These are phyloP conservation scores for Striga hermonthica DNA, from an alignment of 305 asterid species.

Conservation along the genomic window DNA sequence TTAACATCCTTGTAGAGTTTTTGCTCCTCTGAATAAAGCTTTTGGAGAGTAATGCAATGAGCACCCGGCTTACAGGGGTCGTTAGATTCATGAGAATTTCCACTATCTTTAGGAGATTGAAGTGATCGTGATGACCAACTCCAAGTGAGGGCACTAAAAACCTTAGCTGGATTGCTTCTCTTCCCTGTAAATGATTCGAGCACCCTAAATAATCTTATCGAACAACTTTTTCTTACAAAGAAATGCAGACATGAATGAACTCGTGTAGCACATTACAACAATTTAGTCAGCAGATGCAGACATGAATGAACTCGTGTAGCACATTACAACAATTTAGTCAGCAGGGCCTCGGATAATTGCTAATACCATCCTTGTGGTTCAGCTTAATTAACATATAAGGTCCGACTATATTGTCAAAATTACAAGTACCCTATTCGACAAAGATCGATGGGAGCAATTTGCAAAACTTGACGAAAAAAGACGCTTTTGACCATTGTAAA, in stretches of 20 bases:
- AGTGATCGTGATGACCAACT: slow-evolving; percentile 67
- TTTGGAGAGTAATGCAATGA: slow-evolving; percentile 66
- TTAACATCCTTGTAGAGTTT: slow-evolving; percentile 71
- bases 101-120: slow-evolving; percentile 43
- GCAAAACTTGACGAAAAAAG: too few relatives aligned
- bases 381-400: too few relatives aligned
- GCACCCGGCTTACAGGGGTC: slow-evolving; percentile 89
- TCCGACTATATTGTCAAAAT: too few relatives aligned
- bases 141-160: slow-evolving; percentile 69
- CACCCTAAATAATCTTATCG: slow-evolving; percentile 4
- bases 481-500: too few relatives aligned
- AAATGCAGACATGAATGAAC: neutral
- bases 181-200: slow-evolving; percentile 45
- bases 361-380: too few relatives aligned
- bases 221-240: neutral
- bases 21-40: slow-evolving; percentile 66
- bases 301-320: neutral
- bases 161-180: slow-evolving; percentile 66
- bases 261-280: neutral
- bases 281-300: neutral
- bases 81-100: slow-evolving; percentile 35
- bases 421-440: too few relatives aligned
- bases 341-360: too few relatives aligned
- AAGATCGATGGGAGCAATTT: too few relatives aligned
- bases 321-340: neutral